phyloP scores from a whole-genome alignment of 768 basidiomycete species.

The Pleurotus salmoneostramineus region DNA sequence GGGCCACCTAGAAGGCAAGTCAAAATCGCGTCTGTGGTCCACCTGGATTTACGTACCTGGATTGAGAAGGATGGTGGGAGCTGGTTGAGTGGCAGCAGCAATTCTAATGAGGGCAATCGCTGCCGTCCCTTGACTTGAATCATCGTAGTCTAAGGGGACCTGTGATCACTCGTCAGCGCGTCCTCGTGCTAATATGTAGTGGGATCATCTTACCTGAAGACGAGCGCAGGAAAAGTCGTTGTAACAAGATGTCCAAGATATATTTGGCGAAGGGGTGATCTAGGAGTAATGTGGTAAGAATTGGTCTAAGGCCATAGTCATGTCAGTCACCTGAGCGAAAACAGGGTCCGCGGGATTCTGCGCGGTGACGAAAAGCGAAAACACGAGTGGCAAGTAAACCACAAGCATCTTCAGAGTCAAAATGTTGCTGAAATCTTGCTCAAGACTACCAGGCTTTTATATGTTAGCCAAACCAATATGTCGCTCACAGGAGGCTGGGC shows the following conservation, averaged over 20 bases:
- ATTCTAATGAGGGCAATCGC: constrained; percentile 37
- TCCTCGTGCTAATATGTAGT: too few relatives aligned
- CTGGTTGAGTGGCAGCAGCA: constrained; percentile 17
- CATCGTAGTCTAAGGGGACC: constrained; percentile 43
- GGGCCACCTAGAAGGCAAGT: constrained; percentile 42
- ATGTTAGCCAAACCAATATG: too few relatives aligned
- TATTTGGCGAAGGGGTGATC: background rate
- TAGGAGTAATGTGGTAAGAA: background rate
- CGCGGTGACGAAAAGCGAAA: too few relatives aligned
- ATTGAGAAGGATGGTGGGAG: background rate
- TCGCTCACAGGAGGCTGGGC: too few relatives aligned
- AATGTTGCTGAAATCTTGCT: too few relatives aligned
- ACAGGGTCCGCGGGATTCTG: too few relatives aligned
- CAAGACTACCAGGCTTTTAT: too few relatives aligned
- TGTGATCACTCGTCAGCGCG: background rate
- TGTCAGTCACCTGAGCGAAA: too few relatives aligned
- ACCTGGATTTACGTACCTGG: background rate
- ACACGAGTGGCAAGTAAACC: too few relatives aligned
- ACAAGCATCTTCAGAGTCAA: too few relatives aligned
- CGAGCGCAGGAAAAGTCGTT: background rate
- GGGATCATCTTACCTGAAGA: background rate
- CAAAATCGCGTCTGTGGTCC: constrained; percentile 11
- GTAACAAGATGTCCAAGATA: background rate
- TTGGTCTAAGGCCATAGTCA: too few relatives aligned
- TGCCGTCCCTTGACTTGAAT: constrained; percentile 32